These are phyloP conservation scores for Phaeosphaeria sp. DNA, from an alignment of 2,329 filamentous ascomycete species.

Conservation along the genomic window DNA sequence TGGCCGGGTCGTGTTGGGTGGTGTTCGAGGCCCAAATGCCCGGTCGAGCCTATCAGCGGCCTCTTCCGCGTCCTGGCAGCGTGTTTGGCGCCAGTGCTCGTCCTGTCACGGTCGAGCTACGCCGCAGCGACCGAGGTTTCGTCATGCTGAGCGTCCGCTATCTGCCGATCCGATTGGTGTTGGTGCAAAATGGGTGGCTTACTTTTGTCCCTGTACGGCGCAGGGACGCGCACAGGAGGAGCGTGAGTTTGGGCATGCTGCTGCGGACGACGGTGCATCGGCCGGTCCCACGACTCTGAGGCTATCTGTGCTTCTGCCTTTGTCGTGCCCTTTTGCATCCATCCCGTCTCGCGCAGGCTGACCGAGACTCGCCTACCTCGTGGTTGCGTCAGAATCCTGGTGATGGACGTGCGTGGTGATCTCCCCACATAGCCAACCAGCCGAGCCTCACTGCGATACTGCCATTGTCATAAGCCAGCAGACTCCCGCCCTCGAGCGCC, in stretches of 20 bases:
- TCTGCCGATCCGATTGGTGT: slow-evolving; percentile 21
- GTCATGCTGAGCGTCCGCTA: slow-evolving; percentile 10
- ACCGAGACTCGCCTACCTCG: slow-evolving; percentile 16
- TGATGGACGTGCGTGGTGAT: slow-evolving; percentile 30
- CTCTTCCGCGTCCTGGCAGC: slow-evolving; percentile 9
- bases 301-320: background rate
- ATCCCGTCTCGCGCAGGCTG: slow-evolving; percentile 3
- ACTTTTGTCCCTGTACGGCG: slow-evolving; percentile 7
- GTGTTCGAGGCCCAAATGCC: slow-evolving; percentile 13
- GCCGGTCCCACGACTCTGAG: background rate
- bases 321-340: background rate
- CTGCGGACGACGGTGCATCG: slow-evolving; percentile 1
- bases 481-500: slow-evolving; percentile 8
- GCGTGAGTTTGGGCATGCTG: slow-evolving; percentile 1
- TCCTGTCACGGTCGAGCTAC: slow-evolving; percentile 11
- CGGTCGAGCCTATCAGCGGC: slow-evolving; percentile 21
- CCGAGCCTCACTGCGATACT: slow-evolving; percentile 11
- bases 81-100: slow-evolving; percentile 8
- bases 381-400: slow-evolving; percentile 19
- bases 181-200: slow-evolving; percentile 4
- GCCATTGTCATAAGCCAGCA: slow-evolving; percentile 10
- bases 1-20: slow-evolving; percentile 3
- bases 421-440: slow-evolving; percentile 17
- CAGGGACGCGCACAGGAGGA: slow-evolving; percentile 11
- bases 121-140: slow-evolving; percentile 14